Conservation (phyloP, 2,329 filamentous ascomycete genomes). For the Teratosphaeriaceae sp. region DNA sequence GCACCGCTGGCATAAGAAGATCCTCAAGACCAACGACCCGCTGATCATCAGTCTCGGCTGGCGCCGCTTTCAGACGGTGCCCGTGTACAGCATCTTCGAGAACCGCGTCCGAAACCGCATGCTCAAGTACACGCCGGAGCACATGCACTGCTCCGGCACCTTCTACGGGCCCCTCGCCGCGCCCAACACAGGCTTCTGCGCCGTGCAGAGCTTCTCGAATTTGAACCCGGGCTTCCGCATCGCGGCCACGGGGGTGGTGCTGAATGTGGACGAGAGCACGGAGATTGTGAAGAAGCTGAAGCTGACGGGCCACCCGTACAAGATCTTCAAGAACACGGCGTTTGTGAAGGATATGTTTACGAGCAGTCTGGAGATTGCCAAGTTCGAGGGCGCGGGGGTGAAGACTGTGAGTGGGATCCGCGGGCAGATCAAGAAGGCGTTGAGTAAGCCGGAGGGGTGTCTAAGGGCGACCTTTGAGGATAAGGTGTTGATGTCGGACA, state of each 20-base stretch:
- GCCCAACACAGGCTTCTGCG: slow-evolving; percentile 92
- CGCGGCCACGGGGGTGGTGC: slow-evolving; percentile 85
- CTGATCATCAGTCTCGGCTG: slow-evolving; percentile 95
- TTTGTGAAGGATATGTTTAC: slow-evolving; percentile 99
- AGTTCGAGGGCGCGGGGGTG: slow-evolving; percentile 94
- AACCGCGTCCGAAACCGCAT: slow-evolving; percentile 90
- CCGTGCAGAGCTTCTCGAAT: slow-evolving; percentile 81
- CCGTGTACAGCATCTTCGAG: slow-evolving; percentile 92
- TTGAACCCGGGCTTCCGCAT: slow-evolving; percentile 87
- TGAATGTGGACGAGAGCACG: slow-evolving; percentile 89
- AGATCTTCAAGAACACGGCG: slow-evolving; percentile 98
- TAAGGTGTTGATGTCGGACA: slow-evolving; percentile 94
- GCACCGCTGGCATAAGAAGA: slow-evolving; percentile 98
- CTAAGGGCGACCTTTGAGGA: slow-evolving; percentile 98
- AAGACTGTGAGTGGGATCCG: slow-evolving; percentile 93
- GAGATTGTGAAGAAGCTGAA: slow-evolving; percentile 99
- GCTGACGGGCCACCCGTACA: slow-evolving; percentile 85
- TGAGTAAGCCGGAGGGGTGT: slow-evolving; percentile 88
- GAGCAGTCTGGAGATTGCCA: slow-evolving; percentile 86
- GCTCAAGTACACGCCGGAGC: slow-evolving; percentile 98
- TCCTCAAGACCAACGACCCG: slow-evolving; percentile 95
- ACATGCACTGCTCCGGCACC: slow-evolving; percentile 97
- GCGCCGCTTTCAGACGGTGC: slow-evolving; percentile 87
- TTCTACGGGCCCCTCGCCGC: slow-evolving; percentile 94
- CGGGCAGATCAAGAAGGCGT: slow-evolving; percentile 93